These are phyloP conservation scores for Nemania serpens DNA, from an alignment of 2,329 filamentous ascomycete species.

Conservation along the genomic window DNA sequence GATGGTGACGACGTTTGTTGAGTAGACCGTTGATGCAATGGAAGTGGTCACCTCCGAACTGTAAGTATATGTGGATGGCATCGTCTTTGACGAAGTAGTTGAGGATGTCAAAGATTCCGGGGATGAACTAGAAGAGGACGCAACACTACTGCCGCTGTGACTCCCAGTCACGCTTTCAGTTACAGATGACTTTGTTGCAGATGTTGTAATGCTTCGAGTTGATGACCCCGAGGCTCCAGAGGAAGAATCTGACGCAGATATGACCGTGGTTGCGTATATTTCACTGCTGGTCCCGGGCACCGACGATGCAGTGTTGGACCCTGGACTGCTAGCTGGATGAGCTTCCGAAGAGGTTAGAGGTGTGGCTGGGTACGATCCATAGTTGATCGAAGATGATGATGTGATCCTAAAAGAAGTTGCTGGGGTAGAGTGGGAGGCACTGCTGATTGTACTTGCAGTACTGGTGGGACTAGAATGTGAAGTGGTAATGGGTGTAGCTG, in stretches of 20 bases:
- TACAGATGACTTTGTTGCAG: not conserved
- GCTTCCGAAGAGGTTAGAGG: not conserved
- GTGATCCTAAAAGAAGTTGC: not conserved
- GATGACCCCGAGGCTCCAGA: not conserved
- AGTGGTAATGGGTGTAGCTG: not conserved
- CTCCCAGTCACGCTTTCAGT: too few relatives aligned
- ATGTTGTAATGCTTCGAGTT: not conserved
- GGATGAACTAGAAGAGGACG: slow-evolving; percentile 24
- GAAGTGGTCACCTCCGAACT: slow-evolving; percentile 39
- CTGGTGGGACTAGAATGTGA: not conserved
- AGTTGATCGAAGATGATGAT: not conserved
- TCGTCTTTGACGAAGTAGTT: slow-evolving; percentile 20
- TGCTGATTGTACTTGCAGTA: not conserved
- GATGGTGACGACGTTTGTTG: slow-evolving; percentile 38
- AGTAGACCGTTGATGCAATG: slow-evolving; percentile 39
- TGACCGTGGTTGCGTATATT: slow-evolving; percentile 10
- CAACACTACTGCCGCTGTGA: slow-evolving; percentile 10
- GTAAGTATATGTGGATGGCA: slow-evolving; percentile 39
- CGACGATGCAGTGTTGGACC: not conserved
- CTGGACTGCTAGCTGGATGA: not conserved
- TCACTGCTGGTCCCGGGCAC: not conserved
- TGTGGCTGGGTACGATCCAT: not conserved
- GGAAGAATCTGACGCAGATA: not conserved
- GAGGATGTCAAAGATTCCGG: not conserved
- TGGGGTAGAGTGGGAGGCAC: not conserved